These are phyloP conservation scores for Puccinia brachypodii DNA, from an alignment of 1,284 basidiomycete genomes.

Conservation along the genomic window DNA sequence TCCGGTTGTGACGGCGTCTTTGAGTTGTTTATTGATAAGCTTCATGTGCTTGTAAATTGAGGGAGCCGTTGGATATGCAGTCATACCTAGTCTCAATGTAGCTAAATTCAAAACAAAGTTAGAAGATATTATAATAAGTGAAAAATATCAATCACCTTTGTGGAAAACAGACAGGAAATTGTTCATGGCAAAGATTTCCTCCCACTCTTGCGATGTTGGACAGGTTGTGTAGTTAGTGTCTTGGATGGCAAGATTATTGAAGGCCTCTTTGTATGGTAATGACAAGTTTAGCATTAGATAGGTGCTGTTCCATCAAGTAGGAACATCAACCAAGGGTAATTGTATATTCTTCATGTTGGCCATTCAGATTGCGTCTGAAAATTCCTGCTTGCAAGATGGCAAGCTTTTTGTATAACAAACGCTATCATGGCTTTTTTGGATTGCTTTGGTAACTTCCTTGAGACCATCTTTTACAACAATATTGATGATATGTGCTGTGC, in stretches of 20 bases:
- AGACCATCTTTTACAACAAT: neutral
- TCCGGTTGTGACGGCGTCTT: no score
- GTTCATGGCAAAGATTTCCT: neutral
- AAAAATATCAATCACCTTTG: neutral
- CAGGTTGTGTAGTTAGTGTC: neutral
- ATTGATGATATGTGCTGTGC: no score
- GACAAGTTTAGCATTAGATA: neutral
- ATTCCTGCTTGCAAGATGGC: neutral
- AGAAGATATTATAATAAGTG: neutral
- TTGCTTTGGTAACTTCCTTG: neutral
- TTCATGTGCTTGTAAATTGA: neutral
- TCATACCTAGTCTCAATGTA: neutral
- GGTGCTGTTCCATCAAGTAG: neutral
- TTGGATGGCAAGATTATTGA: neutral
- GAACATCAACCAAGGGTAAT: neutral
- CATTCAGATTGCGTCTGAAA: neutral
- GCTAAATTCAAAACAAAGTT: neutral
- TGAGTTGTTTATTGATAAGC: neutral
- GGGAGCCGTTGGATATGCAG: neutral
- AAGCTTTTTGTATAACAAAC: neutral
- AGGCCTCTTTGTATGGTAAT: neutral
- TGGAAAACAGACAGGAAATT: neutral
- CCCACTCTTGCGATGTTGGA: neutral
- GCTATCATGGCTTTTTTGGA: neutral
- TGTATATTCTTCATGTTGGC: neutral